Percentiles rank a stretch among this genome's conserved stretches.
phyloP scores from a whole-genome alignment of 352 stramenopile genomes.

The Phytophthora macrochlamydospora region DNA sequence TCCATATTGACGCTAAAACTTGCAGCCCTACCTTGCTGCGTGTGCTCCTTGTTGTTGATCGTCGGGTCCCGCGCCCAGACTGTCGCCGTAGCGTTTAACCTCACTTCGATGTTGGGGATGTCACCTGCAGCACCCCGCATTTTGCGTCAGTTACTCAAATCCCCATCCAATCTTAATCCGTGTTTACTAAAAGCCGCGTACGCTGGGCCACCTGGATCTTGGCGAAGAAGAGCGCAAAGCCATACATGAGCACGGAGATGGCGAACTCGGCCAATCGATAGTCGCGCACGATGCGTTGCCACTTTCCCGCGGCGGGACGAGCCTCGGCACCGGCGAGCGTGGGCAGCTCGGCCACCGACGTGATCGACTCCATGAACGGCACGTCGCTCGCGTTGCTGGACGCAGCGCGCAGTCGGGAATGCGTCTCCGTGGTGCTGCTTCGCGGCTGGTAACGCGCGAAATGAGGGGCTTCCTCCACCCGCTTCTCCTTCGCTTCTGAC shows the following conservation, averaged over 20 bases:
- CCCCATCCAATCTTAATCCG: not conserved
- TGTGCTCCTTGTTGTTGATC: conserved; percentile 60
- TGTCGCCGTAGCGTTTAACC: conserved; percentile 45
- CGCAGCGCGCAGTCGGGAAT: conserved; percentile 14
- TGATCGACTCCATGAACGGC: conserved; percentile 40
- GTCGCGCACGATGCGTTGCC: conserved; percentile 23
- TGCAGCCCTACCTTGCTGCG: conserved; percentile 34
- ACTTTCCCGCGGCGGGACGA: conserved; percentile 13
- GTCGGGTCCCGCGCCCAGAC: conserved; percentile 62
- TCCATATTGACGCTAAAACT: not conserved
- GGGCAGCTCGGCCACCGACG: conserved; percentile 26
- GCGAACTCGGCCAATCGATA: conserved; percentile 40
- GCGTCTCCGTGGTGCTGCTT: conserved; percentile 21
- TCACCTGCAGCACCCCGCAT: conserved; percentile 37
- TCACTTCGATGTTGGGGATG: conserved; percentile 61
- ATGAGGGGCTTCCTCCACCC: conserved; percentile 18
- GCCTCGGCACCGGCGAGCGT: conserved; percentile 1
- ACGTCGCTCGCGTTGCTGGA: conserved; percentile 39
- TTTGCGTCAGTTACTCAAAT: conserved; percentile 14
- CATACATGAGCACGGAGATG: conserved; percentile 41
- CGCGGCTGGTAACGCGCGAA: conserved; percentile 10
- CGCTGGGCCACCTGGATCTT: conserved; percentile 42
- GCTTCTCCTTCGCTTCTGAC: conserved; percentile 32
- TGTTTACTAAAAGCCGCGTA: conserved; percentile 12
- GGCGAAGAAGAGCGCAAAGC: conserved; percentile 43